Base-by-base conservation (phyloP, 768 basidiomycete genomes). In the Imleria badia region DNA sequence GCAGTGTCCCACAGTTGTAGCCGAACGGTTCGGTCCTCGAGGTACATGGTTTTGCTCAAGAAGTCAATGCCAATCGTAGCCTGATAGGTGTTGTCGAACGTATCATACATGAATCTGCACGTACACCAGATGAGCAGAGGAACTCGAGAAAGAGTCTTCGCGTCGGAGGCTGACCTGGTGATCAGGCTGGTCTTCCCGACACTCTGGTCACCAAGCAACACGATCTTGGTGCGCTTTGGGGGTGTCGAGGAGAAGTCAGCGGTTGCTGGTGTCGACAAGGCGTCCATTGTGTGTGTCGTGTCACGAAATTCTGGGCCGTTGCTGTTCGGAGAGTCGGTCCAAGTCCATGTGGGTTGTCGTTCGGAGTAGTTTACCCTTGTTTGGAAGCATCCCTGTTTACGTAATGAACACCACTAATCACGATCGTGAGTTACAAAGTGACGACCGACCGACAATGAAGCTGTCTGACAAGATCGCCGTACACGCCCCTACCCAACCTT, bases 1-100 rank as follows among this genome's bases (percentile, higher is more conserved):
- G 96, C 96, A 51, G 97, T 99, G 72, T 99, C 97, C 97, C 97
- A 99, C 15, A 99, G 76, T 69, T 99, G 97, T 73, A 99, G 75
- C 68, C 97, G 84, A 44, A 99, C 96, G 1, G 97, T 99, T 65
- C 97, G 81, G 76, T 99, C 97, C 69, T 99, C 97, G 53, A 98
- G 81, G 73, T 99, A 99, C 93, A 99, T 96, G 0, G 97, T 98
- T 80, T 99, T 99, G 77, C 94, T 96, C 74, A 99, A 78, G 72
- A 99, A 99, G 76, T 99, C 97, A 73, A 99, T 99, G 54, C 96
- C 94, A 68, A 96, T 96, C 11, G 94, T 96, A 19, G 94, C 94
- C 70, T 94, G 92, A 72, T 99, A 99, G 41, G 96, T 98, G 73
- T 98, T 98, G 79, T 99, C 97, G 73, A 99, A 99, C 1, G 97